phyloP scores from a whole-genome alignment of 176 grass and related monocot genomes.

The Eremochloa ophiuroides region DNA sequence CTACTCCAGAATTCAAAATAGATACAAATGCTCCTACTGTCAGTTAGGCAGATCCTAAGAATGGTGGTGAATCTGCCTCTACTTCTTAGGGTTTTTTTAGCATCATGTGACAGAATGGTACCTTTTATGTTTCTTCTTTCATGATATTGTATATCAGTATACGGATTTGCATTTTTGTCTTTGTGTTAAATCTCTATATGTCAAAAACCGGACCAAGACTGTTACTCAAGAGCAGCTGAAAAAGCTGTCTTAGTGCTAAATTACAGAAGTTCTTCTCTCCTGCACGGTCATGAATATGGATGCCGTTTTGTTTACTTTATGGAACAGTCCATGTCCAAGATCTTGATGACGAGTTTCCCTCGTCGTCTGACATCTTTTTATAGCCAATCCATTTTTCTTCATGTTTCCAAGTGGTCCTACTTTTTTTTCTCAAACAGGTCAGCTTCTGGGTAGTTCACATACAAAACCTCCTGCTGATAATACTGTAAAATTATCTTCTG shows the following conservation, averaged over 20 bases:
- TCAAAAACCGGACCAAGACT: slow-evolving; percentile 79
- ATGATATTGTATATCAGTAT: slow-evolving; percentile 3
- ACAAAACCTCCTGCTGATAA: slow-evolving; percentile 39
- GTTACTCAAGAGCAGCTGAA: slow-evolving; percentile 58
- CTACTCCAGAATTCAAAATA: slow-evolving; percentile 67
- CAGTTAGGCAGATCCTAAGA: slow-evolving; percentile 82
- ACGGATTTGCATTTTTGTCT: slow-evolving; percentile 4
- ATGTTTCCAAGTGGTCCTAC: neutral
- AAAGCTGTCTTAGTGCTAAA: slow-evolving; percentile 65
- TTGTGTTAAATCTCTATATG: slow-evolving; percentile 78
- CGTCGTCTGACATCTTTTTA: neutral
- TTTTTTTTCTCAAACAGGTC: slow-evolving; percentile 39
- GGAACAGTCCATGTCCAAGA: slow-evolving; percentile 62
- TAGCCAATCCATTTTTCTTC: neutral
- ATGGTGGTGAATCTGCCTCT: slow-evolving; percentile 50
- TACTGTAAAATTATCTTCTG: no score
- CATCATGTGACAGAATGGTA: neutral
- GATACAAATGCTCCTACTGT: slow-evolving; percentile 65
- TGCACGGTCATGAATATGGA: slow-evolving; percentile 66
- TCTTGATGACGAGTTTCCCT: slow-evolving; percentile 47
- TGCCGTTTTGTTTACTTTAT: slow-evolving; percentile 91
- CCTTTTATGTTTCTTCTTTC: neutral
- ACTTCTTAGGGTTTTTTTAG: slow-evolving; percentile 46
- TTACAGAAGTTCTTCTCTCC: slow-evolving; percentile 77
- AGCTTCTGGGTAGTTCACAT: slow-evolving; percentile 71